Evolutionary conservation across 2,329 filamentous ascomycete species (phyloP).

Genomic region (Talaromyces sp.): DNA sequence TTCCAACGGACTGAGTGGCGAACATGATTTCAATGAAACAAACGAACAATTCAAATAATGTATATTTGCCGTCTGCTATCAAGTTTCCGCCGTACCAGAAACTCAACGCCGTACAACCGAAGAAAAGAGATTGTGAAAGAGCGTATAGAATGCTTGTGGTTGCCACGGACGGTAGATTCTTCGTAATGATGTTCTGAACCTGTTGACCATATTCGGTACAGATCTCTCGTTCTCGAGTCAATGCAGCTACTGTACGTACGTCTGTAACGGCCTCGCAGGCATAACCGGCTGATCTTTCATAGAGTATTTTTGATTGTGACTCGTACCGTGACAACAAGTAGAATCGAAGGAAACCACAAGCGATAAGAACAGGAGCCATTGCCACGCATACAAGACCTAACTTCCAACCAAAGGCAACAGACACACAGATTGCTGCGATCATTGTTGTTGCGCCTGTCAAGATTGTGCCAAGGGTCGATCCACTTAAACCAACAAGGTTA

Average conservation of each 20-base stretch:
- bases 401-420: conserved; percentile 78
- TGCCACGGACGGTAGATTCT: neutral
- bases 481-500: conserved; percentile 82
- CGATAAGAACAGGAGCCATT: conserved; percentile 71
- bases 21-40: neutral
- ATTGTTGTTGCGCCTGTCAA: conserved; percentile 77
- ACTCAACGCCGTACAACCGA: conserved; percentile 62
- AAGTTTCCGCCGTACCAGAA: conserved; percentile 48
- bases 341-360: conserved; percentile 83
- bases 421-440: conserved; percentile 65
- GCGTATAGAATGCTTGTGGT: conserved; percentile 70
- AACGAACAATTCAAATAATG: neutral
- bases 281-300: conserved; percentile 50
- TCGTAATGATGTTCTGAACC: neutral
- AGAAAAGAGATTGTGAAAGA: conserved; percentile 75
- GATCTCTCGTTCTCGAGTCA: conserved; percentile 70
- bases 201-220: conserved; percentile 49
- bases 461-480: conserved; percentile 80
- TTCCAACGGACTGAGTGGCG: neutral
- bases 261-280: conserved; percentile 88
- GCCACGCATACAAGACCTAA: conserved; percentile 79
- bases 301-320: conserved; percentile 46
- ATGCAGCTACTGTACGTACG: conserved; percentile 72
- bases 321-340: conserved; percentile 76
- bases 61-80: neutral